These are phyloP conservation scores for Incumbomyces lentus DNA, from an alignment of 2,329 filamentous ascomycete species.

Conservation along the genomic window DNA sequence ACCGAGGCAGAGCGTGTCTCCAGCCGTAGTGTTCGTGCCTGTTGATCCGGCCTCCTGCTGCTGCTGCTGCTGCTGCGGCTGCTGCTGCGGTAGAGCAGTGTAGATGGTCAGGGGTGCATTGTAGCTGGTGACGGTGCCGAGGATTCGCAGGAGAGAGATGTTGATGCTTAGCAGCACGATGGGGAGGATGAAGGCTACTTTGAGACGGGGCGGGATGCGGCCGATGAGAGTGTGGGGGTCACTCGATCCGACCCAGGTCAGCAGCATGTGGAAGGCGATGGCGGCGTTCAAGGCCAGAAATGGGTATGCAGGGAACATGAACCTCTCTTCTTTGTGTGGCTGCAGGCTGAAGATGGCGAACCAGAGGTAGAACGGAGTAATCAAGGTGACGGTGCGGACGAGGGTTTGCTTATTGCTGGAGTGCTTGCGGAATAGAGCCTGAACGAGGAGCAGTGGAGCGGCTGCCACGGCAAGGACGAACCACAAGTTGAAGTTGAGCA, in stretches of 20 bases:
- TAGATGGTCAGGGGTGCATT: slow-evolving; percentile 64
- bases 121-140: slow-evolving; percentile 72
- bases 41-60: too few species aligned
- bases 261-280: slow-evolving; percentile 67
- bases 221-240: slow-evolving; percentile 57
- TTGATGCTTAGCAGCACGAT: slow-evolving; percentile 52
- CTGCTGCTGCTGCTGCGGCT: too few species aligned
- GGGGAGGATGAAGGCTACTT: slow-evolving; percentile 40
- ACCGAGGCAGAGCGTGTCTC: slow-evolving; percentile 72
- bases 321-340: slow-evolving; percentile 94
- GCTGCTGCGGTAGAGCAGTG: slow-evolving; percentile 27
- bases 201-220: slow-evolving; percentile 64
- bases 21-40: slow-evolving; percentile 45
- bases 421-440: slow-evolving; percentile 55
- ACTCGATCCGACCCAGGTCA: slow-evolving; percentile 62
- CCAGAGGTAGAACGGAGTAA: slow-evolving; percentile 89
- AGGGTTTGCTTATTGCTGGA: slow-evolving; percentile 52
- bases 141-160: slow-evolving; percentile 59
- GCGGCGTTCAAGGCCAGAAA: slow-evolving; percentile 82
- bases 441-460: slow-evolving; percentile 63
- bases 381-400: slow-evolving; percentile 65
- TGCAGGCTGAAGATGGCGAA: slow-evolving; percentile 81
- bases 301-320: slow-evolving; percentile 96
- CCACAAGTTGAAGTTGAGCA: slow-evolving; percentile 94
- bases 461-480: slow-evolving; percentile 67